Conservation (phyloP, 371 early-diverging fungal genomes). For the Mortierella sp. region DNA sequence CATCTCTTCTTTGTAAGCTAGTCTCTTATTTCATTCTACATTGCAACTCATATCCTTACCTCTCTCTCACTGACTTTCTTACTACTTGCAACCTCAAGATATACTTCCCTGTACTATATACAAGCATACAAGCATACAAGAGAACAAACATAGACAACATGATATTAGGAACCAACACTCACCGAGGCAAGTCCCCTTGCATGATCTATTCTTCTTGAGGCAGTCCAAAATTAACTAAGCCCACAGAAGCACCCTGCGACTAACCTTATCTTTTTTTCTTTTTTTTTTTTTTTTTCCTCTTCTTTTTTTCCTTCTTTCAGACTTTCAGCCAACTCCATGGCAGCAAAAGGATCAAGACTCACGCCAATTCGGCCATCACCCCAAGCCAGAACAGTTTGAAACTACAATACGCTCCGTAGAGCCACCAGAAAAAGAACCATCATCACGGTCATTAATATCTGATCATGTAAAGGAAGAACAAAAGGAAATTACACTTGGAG, state of each 20-base stretch:
- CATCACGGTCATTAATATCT: background rate
- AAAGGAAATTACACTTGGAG: background rate
- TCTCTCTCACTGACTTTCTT: no score
- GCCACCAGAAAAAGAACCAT: background rate
- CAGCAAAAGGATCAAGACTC: background rate
- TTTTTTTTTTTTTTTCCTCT: background rate
- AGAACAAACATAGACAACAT: background rate
- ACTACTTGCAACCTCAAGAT: no score
- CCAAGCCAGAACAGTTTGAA: background rate
- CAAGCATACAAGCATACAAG: background rate
- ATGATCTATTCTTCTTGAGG: background rate
- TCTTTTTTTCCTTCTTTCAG: background rate
- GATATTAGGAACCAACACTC: constrained; percentile 12
- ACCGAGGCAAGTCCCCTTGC: constrained; percentile 4
- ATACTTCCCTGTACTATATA: no score
- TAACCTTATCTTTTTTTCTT: background rate
- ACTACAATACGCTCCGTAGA: background rate
- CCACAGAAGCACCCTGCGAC: background rate
- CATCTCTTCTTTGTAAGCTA: background rate
- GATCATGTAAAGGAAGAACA: background rate
- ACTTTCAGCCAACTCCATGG: constrained; percentile 7
- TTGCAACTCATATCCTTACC: no score
- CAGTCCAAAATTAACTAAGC: background rate
- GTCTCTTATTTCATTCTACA: no score
- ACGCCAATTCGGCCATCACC: background rate